phyloP scores from a whole-genome alignment of 495 filamentous ascomycete genomes.

The Pseudotulostoma volvatum region DNA sequence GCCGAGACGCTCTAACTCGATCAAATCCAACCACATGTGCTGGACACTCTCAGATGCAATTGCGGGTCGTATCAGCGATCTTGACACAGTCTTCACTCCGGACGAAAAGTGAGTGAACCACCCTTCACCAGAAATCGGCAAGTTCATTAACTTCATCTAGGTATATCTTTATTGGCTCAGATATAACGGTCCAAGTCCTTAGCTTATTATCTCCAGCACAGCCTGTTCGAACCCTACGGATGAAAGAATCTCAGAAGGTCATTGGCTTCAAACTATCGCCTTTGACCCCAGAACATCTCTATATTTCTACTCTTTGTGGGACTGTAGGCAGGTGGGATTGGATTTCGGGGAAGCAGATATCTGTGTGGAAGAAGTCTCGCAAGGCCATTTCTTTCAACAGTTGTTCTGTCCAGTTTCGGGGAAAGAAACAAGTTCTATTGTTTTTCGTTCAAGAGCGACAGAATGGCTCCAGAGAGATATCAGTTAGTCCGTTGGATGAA shows the following conservation, averaged over 20 bases:
- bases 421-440: slow-evolving; percentile 3
- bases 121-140: not conserved
- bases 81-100: slow-evolving; percentile 60
- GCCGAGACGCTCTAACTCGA: too few species aligned
- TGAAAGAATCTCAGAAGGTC: slow-evolving; percentile 21
- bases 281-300: slow-evolving; percentile 37
- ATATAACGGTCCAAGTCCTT: slow-evolving; percentile 58
- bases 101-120: slow-evolving; percentile 57
- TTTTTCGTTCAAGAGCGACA: slow-evolving; percentile 13
- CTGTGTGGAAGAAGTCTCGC: slow-evolving; percentile 26
- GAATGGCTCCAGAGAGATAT: slow-evolving; percentile 19
- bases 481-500: slow-evolving; percentile 9
- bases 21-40: too few species aligned
- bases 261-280: slow-evolving; percentile 44
- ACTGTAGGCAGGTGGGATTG: slow-evolving; percentile 49
- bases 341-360: slow-evolving; percentile 19
- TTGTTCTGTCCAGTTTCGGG: slow-evolving; percentile 5
- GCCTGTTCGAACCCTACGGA: slow-evolving; percentile 43
- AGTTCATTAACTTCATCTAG: slow-evolving; percentile 26
- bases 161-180: slow-evolving; percentile 49
- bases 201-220: slow-evolving; percentile 67
- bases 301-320: slow-evolving; percentile 52
- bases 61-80: slow-evolving; percentile 22
- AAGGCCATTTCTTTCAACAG: slow-evolving; percentile 13
- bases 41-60: too few species aligned